A percentile compares a stretch with the other conserved stretches of the same genome.
Conservation (phyloP, 192 early-diverging fungal species). For the Phlyctochytrium planicorne region DNA sequence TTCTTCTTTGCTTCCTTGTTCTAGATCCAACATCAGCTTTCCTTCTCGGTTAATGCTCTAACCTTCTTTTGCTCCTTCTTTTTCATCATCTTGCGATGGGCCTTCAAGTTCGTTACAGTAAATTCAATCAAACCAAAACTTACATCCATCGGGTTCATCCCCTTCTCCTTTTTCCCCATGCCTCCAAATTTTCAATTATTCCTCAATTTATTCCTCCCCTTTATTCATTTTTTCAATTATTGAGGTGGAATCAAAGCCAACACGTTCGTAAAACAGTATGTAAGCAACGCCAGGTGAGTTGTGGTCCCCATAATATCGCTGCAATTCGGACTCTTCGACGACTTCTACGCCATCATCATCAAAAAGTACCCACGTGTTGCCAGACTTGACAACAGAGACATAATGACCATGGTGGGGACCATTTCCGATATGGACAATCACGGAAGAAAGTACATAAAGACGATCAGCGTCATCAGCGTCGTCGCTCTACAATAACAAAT, state of each 20-base stretch:
- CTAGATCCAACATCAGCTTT: conserved; percentile 27
- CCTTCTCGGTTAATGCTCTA: neutral
- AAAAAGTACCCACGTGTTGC: conserved; percentile 88
- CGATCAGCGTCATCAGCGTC: conserved; percentile 81
- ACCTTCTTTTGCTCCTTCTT: conserved; percentile 65
- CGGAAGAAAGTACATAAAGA: conserved; percentile 84
- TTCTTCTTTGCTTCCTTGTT: conserved; percentile 67
- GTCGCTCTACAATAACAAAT: conserved; percentile 46
- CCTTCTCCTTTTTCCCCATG: neutral
- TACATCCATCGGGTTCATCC: neutral
- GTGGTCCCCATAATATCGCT: conserved; percentile 51
- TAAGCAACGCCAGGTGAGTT: conserved; percentile 48
- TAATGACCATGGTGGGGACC: conserved; percentile 97
- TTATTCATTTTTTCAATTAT: neutral
- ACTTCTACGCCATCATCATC: conserved; percentile 88
- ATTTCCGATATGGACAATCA: conserved; percentile 95
- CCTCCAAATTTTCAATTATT: no score
- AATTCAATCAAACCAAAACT: no score
- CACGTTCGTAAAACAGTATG: conserved; percentile 50
- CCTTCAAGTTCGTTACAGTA: no score
- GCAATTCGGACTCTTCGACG: conserved; percentile 44
- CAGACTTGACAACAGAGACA: conserved; percentile 85
- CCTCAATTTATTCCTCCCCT: neutral
- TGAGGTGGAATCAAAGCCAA: conserved; percentile 19
- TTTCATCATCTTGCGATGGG: conserved; percentile 49